Evolutionary conservation across 139 green algal species (phyloP), one percentile per base, ranked within the genome.

Genomic region (Astrephomene gubernaculifera): DNA sequence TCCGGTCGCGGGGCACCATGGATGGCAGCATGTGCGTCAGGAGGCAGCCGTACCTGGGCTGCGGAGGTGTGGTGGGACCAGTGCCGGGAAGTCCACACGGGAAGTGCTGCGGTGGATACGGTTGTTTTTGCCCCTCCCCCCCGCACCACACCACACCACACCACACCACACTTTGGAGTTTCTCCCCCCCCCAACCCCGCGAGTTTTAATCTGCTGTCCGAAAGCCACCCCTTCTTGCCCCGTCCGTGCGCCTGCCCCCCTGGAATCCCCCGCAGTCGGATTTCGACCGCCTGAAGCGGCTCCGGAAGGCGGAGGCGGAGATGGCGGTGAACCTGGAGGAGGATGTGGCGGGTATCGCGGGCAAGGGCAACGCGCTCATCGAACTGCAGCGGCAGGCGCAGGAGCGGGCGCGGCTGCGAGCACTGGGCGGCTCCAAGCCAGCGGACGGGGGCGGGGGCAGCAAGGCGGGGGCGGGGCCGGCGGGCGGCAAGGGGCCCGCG

Each of bases 291-390:
- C 60, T 91, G 6, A 65, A 85, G 41, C 94, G 96, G 21, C 78
- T 98, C 71, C 68, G 89, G 22, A 88, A 89, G 43, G 93, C 93
- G 4, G 92, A 94, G 92, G 83, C 92, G 82, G 91, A 94, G 45
- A 85, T 90, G 31, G 49, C 74, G 25, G 83, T 93, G 2, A 69
- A 70, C 45, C 64, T 96, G 80, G 79, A 89, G 38, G 91, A 95
- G 49, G 93, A 96, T 72, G 92, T 96, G 61, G 76, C 90, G 17
- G 73, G 19, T 89, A 88, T 24, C 92, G 95, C 1, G 88, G 96
- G 87, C 90, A 96, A 86, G 93, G 65, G 86, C 35, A 97, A 98
- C 88, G 65, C 92, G 33, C 53, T 97, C 81, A 89, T 96, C 44
- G 88, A 89, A 71, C 79, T 98, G 19, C 71, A 93, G 82, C 79